Conservation (phyloP, 2,329 filamentous ascomycete species). For the Thelonectria blattea region DNA sequence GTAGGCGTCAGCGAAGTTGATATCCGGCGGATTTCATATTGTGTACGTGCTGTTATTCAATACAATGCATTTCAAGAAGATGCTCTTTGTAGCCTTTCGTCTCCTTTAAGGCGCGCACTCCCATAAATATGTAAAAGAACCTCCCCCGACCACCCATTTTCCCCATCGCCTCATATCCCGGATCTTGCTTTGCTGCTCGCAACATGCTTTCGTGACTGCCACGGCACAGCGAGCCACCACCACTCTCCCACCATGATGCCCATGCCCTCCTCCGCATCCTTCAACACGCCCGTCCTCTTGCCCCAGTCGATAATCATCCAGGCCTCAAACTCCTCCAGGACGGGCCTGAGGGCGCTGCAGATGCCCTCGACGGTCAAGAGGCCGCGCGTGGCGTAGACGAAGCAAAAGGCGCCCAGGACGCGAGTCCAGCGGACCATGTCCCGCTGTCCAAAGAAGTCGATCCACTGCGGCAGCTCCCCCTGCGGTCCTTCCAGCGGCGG, state of each 20-base stretch:
- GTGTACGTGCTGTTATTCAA: neutral
- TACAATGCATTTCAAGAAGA: neutral
- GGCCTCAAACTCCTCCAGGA: slow-evolving; percentile 69
- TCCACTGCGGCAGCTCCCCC: slow-evolving; percentile 72
- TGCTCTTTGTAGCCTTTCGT: neutral
- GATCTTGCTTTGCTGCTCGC: slow-evolving; percentile 5
- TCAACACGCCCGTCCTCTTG: slow-evolving; percentile 57
- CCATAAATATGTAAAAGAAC: too few relatives aligned
- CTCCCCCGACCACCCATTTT: neutral
- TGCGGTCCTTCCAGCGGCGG: slow-evolving; percentile 51
- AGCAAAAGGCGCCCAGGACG: slow-evolving; percentile 66
- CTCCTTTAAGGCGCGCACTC: too few relatives aligned
- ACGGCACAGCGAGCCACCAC: slow-evolving; percentile 68
- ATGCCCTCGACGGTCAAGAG: slow-evolving; percentile 60
- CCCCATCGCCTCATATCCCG: slow-evolving; percentile 4
- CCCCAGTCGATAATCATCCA: slow-evolving; percentile 66
- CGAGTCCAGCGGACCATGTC: slow-evolving; percentile 69
- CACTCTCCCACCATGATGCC: slow-evolving; percentile 62
- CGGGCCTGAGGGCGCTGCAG: slow-evolving; percentile 60
- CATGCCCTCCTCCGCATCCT: slow-evolving; percentile 46
- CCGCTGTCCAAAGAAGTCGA: slow-evolving; percentile 68
- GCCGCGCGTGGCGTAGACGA: slow-evolving; percentile 67
- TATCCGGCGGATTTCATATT: slow-evolving; percentile 28
- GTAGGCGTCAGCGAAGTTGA: slow-evolving; percentile 28
- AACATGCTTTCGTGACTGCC: slow-evolving; percentile 32